Percentiles rank a stretch among this genome's conserved stretches.
phyloP scores from a whole-genome alignment of 306 rosid genomes.

The Mimosa bimucronata region DNA sequence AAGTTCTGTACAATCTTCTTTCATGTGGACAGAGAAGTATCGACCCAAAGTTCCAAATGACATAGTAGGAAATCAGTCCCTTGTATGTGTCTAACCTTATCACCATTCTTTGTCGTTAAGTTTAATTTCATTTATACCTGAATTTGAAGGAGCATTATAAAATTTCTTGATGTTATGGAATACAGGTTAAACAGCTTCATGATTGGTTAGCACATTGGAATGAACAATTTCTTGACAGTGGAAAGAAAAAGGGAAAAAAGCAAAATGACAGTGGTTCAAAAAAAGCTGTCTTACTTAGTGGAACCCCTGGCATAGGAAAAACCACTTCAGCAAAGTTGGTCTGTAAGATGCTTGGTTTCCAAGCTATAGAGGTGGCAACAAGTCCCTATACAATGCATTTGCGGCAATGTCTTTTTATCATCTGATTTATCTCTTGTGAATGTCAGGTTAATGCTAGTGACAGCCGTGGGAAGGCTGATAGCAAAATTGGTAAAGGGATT shows the following conservation, averaged over 20 bases:
- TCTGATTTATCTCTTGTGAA: constrained; percentile 32
- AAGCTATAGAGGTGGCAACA: constrained; percentile 74
- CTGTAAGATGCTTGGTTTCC: constrained; percentile 86
- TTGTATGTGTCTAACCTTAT: constrained; percentile 59
- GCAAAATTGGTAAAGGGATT: constrained; percentile 85
- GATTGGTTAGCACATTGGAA: constrained; percentile 89
- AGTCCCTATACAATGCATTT: constrained; percentile 32
- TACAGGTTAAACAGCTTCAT: constrained; percentile 84
- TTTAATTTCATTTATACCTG: constrained; percentile 24
- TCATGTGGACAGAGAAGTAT: constrained; percentile 88
- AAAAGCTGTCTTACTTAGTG: constrained; percentile 86
- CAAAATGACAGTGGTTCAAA: constrained; percentile 63
- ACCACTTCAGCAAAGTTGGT: constrained; percentile 96
- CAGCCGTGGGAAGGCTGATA: constrained; percentile 93
- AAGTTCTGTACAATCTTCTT: constrained; percentile 42
- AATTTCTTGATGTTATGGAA: constrained; percentile 41
- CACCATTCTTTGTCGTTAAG: constrained; percentile 26
- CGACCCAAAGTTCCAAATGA: constrained; percentile 74
- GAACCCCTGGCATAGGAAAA: constrained; percentile 98
- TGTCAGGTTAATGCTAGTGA: constrained; percentile 97
- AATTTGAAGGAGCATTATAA: constrained; percentile 25
- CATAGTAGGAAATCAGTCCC: constrained; percentile 86
- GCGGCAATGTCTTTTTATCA: constrained; percentile 15
- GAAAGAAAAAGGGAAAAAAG: constrained; percentile 70
- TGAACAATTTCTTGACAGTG: constrained; percentile 72